Percentiles rank a stretch among this genome's conserved stretches.
Conservation (phyloP, 2,329 filamentous ascomycete genomes). For the Thielaviopsis populi region DNA sequence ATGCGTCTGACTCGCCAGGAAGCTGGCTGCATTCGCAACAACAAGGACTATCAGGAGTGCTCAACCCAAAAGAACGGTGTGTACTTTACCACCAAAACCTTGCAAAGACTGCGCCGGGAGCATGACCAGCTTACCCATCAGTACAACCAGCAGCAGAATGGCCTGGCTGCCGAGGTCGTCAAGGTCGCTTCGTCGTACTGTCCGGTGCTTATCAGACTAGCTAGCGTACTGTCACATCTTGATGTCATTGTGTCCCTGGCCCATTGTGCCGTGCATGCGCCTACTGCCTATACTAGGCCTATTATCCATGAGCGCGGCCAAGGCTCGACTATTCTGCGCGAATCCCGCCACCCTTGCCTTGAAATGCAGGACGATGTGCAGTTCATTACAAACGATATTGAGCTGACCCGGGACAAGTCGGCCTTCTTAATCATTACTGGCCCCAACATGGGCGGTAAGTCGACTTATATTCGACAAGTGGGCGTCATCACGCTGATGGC, state of each 20-base stretch:
- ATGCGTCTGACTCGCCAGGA: slow-evolving; percentile 86
- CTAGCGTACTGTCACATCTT: slow-evolving; percentile 75
- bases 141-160: slow-evolving; percentile 87
- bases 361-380: slow-evolving; percentile 98
- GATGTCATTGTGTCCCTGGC: slow-evolving; percentile 92
- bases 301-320: slow-evolving; percentile 79
- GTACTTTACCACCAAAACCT: slow-evolving; percentile 79
- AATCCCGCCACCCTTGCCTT: slow-evolving; percentile 92
- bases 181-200: slow-evolving; percentile 87
- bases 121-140: slow-evolving; percentile 88
- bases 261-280: slow-evolving; percentile 84
- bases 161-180: slow-evolving; percentile 84
- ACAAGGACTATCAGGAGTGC: slow-evolving; percentile 78
- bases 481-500: slow-evolving; percentile 96
- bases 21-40: slow-evolving; percentile 84
- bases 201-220: slow-evolving; percentile 78
- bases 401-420: slow-evolving; percentile 59
- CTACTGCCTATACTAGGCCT: slow-evolving; percentile 78
- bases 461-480: slow-evolving; percentile 93
- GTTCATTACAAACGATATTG: slow-evolving; percentile 96
- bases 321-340: slow-evolving; percentile 77
- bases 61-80: slow-evolving; percentile 98
- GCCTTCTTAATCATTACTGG: slow-evolving; percentile 95
- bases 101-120: slow-evolving; percentile 71
- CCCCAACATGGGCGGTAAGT: slow-evolving; percentile 98